Evolutionary conservation across 208 protist genomes (phyloP), one percentile per base, ranked within the genome.

Genomic region (Leishmania tarentolae): DNA sequence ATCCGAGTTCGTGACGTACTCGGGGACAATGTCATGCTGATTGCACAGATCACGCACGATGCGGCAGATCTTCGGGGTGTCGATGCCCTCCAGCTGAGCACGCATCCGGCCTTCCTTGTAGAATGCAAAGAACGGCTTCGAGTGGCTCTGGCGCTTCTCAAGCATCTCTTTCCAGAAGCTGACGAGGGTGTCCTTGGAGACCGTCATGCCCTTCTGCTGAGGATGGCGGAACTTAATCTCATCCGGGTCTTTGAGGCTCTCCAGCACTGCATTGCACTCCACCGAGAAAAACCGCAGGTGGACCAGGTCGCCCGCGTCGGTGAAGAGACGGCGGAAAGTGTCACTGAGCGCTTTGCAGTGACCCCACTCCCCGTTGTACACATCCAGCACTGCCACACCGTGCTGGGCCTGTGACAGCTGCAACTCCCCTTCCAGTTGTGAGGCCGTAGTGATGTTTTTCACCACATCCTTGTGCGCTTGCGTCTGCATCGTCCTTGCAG

Each of bases 321-420:
- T 97, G 81, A 86, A 90, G 56, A 98, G 87, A 40, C 93, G 90
- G 42, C 92, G 88, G 65, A 98, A 98, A n/a, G 93, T 95, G 70
- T 97, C 93, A 53, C 84, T 91, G 35, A 98, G 86, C 21, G 92
- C 92, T 84, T 96, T 97, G 81, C 88, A 93, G 79, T 85, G 72
- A n/a, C 95, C 91, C 95, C 95, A 98, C 79, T 96, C 93, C 3
- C 87, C 86, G 85, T 94, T 96, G 88, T 96, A 98, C 42, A 97
- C 76, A 72, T 98, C 95, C 35, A 98, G 88, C 75, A 98, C 90
- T 5, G 83, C 87, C 21, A 98, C 93, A 46, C 95, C 93, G 76
- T 97, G 91, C 56, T 96, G 92, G 40, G 91, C 90, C 80, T 96
- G 89, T 24, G 88, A 90, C 28, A 95, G 77, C 76, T 94, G 90